Conservation (phyloP, 2,329 filamentous ascomycete species). For the Verticillium isaacii region DNA sequence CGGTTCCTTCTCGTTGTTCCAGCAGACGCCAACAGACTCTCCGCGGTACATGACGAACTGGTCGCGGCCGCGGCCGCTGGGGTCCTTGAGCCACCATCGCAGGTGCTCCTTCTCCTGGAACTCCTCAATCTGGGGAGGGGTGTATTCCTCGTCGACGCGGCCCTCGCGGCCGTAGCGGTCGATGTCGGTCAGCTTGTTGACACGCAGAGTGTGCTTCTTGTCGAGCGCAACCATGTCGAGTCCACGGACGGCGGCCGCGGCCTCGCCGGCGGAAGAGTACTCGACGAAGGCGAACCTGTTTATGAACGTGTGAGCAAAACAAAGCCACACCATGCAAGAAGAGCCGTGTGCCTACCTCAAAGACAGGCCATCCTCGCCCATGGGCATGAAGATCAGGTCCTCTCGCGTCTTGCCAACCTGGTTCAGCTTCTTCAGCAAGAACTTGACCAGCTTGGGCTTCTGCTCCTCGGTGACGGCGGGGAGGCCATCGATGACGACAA, state of each 20-base stretch:
- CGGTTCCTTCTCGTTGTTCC: constrained; percentile 93
- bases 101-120: constrained; percentile 93
- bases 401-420: constrained; percentile 79
- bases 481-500: constrained; percentile 92
- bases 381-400: constrained; percentile 88
- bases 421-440: constrained; percentile 89
- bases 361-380: constrained; percentile 81
- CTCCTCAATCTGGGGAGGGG: constrained; percentile 71
- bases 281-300: constrained; percentile 92
- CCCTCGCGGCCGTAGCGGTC: constrained; percentile 95
- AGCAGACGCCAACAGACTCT: constrained; percentile 90
- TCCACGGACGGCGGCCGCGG: constrained; percentile 80
- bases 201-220: constrained; percentile 90
- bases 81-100: constrained; percentile 86
- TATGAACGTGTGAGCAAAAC: constrained; percentile 8
- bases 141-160: constrained; percentile 86
- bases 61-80: constrained; percentile 74
- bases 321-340: background rate
- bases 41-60: constrained; percentile 94
- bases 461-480: constrained; percentile 85
- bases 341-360: constrained; percentile 60
- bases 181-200: constrained; percentile 98
- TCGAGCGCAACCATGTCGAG: constrained; percentile 85
- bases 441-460: constrained; percentile 93
- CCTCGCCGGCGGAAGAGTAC: constrained; percentile 86